phyloP scores from a whole-genome alignment of 1,284 basidiomycete genomes.

The Cutaneotrichosporon curvatum region DNA sequence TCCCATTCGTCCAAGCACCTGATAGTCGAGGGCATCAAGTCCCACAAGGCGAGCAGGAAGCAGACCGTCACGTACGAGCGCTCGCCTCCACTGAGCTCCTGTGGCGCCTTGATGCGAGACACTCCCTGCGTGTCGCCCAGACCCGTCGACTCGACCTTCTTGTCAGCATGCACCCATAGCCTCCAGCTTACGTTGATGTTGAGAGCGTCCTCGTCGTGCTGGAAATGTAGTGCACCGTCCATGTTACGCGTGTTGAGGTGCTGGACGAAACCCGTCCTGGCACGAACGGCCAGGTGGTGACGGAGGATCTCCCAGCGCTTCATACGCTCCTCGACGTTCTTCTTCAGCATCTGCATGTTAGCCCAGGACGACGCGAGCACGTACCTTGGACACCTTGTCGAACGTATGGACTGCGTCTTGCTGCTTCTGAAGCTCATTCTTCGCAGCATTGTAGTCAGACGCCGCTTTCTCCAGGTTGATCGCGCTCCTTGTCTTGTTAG shows the following conservation, averaged over 20 bases:
- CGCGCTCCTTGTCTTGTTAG: slow-evolving; percentile 59
- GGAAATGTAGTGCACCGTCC: slow-evolving; percentile 68
- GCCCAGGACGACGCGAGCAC: too few species aligned
- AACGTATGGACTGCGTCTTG: neutral
- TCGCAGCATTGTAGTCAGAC: slow-evolving; percentile 53
- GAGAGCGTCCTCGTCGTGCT: slow-evolving; percentile 64
- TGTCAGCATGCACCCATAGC: slow-evolving; percentile 5
- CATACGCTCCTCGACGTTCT: slow-evolving; percentile 51
- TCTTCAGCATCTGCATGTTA: slow-evolving; percentile 5
- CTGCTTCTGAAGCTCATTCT: slow-evolving; percentile 10
- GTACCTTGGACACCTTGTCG: neutral
- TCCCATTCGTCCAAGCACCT: slow-evolving; percentile 86
- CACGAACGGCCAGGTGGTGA: slow-evolving; percentile 72
- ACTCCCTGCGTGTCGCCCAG: neutral
- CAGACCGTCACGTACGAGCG: slow-evolving; percentile 97
- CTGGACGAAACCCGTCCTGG: slow-evolving; percentile 71
- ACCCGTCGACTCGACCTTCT: slow-evolving; percentile 1
- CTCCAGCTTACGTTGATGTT: slow-evolving; percentile 56
- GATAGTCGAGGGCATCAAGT: slow-evolving; percentile 86
- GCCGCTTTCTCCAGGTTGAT: slow-evolving; percentile 70
- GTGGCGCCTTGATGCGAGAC: slow-evolving; percentile 53
- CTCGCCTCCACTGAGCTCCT: slow-evolving; percentile 75
- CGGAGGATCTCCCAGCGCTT: slow-evolving; percentile 80
- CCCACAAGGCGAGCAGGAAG: slow-evolving; percentile 87
- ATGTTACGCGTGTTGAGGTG: slow-evolving; percentile 80